These are phyloP conservation scores for Cryptococcus sp. DNA, from an alignment of 1,284 basidiomycete genomes.

Conservation along the genomic window DNA sequence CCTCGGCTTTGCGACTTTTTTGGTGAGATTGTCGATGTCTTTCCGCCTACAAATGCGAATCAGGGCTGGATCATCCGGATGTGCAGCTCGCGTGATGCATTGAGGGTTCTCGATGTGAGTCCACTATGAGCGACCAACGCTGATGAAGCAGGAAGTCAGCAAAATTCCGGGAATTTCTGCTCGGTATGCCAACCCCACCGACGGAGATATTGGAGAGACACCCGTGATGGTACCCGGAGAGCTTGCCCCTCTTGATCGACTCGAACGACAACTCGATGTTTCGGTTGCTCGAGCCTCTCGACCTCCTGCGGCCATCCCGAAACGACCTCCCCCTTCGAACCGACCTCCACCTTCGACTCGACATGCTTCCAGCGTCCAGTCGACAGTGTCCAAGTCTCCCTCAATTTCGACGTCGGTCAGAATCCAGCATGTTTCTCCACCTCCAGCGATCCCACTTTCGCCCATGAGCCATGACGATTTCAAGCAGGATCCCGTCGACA, in stretches of 20 bases:
- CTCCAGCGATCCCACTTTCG: not conserved
- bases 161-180: constrained; percentile 22
- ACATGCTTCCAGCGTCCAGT: not conserved
- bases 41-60: constrained; percentile 9
- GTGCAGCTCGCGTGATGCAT: constrained; percentile 10
- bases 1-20: constrained; percentile 25
- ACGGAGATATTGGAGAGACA: too few species aligned
- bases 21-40: constrained; percentile 22
- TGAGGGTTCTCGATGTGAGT: constrained; percentile 22
- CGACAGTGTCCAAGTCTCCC: not conserved
- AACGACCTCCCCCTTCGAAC: too few species aligned
- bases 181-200: not conserved
- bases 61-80: constrained; percentile 21
- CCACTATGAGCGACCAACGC: not conserved
- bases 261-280: not conserved
- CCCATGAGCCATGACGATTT: not conserved
- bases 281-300: not conserved
- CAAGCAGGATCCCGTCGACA: not conserved
- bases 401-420: not conserved
- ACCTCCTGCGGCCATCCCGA: not conserved
- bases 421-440: not conserved
- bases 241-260: not conserved
- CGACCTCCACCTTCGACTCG: too few species aligned
- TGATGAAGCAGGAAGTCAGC: not conserved
- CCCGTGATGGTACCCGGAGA: too few species aligned